Evolutionary conservation across 1,284 basidiomycete genomes (phyloP), one percentile per base, ranked within the genome.

Genomic region (Cystobasidium pallidum): DNA sequence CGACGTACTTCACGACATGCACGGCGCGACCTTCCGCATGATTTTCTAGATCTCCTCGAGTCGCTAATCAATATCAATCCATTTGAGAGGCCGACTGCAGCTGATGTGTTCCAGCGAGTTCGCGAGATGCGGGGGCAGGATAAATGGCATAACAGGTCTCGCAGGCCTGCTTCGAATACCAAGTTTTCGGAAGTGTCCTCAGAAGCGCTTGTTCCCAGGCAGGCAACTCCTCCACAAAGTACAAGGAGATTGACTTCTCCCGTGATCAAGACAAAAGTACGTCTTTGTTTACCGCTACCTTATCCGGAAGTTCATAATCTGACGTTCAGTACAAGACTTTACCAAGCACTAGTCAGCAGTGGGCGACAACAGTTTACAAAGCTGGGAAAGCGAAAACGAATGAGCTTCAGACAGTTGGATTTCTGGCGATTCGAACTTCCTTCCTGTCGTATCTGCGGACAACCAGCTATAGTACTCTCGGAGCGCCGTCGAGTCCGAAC

Each of bases 1-100:
- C 34, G 34, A 3, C 17, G 19, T 19, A 30, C 57, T 13, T 3
- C 28, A 2, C 24, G 66, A 45, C 62, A 75, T 1, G 59, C 65
- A 3, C 74, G 77, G 0, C 75, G 75, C 65, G 76, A 78, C 57
- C 36, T 78, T 7, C 78, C 77, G 0, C 34, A 47, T 0, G 72
- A 66, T 1, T 62, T 77, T n/a, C 68, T 75, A 1, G 47, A 58
- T 10, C 77, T 78, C 49, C 71, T 78, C 19, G 55, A 72, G 0
- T 39, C 36, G 4, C 66, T 78, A 13, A 64, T 78, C 65, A 62
- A 78, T 51, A 65, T 64, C 21, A 34, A 41, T 3, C 73, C 78
- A 26, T 34, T 66, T 0, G 32, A 59, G 15, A 70, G 78, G 8
- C 77, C 75, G 2, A 59, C 45, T 1, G 77, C 76, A 54, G 75